A percentile compares a stretch with the other conserved stretches of the same genome.
phyloP scores from a whole-genome alignment of 1,139 yeast genomes.

The Sugiyamaella xylanicola region DNA sequence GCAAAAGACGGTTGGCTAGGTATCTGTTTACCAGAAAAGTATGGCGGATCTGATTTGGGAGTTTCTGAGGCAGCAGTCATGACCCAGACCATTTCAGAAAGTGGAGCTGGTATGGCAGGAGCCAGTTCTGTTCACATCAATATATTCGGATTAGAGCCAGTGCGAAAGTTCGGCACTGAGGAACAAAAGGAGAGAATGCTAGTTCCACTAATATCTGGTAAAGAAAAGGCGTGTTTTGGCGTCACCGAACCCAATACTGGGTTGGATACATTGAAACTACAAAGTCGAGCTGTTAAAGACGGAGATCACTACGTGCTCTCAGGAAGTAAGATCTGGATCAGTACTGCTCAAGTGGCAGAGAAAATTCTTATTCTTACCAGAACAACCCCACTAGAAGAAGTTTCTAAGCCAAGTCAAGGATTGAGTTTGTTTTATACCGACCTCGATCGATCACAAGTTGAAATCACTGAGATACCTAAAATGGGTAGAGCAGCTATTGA shows the following conservation, averaged over 20 bases:
- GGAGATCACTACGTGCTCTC: slow-evolving; percentile 16
- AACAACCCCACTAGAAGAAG: slow-evolving; percentile 18
- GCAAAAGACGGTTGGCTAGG: slow-evolving; percentile 23
- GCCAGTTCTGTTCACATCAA: slow-evolving; percentile 22
- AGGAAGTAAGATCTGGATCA: slow-evolving; percentile 22
- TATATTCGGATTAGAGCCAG: slow-evolving; percentile 23
- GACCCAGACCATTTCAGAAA: slow-evolving; percentile 21
- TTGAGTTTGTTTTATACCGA: slow-evolving; percentile 19
- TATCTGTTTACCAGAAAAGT: slow-evolving; percentile 20
- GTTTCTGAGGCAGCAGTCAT: slow-evolving; percentile 22
- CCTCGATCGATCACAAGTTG: slow-evolving; percentile 20
- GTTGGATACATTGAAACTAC: slow-evolving; percentile 17
- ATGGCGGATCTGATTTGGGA: slow-evolving; percentile 21
- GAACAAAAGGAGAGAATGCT: slow-evolving; percentile 22
- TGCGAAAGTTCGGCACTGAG: slow-evolving; percentile 22
- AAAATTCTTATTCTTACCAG: slow-evolving; percentile 16
- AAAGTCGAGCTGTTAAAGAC: slow-evolving; percentile 15
- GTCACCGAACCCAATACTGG: slow-evolving; percentile 22
- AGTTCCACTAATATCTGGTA: slow-evolving; percentile 17
- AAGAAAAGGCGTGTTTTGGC: slow-evolving; percentile 19
- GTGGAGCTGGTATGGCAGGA: slow-evolving; percentile 22
- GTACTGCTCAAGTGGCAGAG: slow-evolving; percentile 20
- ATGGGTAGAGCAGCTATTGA: slow-evolving; percentile 20
- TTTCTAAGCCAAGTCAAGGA: slow-evolving; percentile 18
- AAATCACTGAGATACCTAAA: slow-evolving; percentile 19